Conservation (phyloP, 106 monocot genomes). For the Platanthera guangdongensis region DNA sequence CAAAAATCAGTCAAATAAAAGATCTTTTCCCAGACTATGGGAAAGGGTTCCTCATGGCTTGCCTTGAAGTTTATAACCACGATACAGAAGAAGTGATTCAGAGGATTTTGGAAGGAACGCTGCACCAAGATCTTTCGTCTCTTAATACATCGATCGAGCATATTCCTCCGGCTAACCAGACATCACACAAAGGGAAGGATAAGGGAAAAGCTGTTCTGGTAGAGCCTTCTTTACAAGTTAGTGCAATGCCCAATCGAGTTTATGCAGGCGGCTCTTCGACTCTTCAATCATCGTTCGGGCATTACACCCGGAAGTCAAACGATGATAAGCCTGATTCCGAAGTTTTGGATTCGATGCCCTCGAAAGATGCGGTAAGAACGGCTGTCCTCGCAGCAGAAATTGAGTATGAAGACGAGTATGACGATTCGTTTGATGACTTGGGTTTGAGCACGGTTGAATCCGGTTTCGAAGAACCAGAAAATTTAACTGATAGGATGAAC, state of each 20-base stretch:
- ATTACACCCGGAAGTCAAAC: slow-evolving; percentile 61
- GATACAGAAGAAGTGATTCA: slow-evolving; percentile 88
- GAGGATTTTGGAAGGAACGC: slow-evolving; percentile 88
- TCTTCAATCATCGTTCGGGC: slow-evolving; percentile 38
- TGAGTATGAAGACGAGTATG: slow-evolving; percentile 94
- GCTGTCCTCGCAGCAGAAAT: slow-evolving; percentile 47
- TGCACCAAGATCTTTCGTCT: slow-evolving; percentile 70
- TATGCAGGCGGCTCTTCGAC: slow-evolving; percentile 21
- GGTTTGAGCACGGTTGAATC: slow-evolving; percentile 66
- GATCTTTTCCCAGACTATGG: slow-evolving; percentile 97
- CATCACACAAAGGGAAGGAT: slow-evolving; percentile 24
- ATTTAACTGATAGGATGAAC: slow-evolving; percentile 14
- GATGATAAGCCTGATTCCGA: slow-evolving; percentile 21
- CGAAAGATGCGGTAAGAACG: slow-evolving; percentile 44
- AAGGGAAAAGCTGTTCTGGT: slow-evolving; percentile 76
- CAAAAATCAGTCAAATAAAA: slow-evolving; percentile 91
- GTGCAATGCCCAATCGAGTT: background rate
- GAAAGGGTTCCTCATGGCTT: slow-evolving; percentile 76
- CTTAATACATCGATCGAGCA: slow-evolving; percentile 63
- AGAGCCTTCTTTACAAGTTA: slow-evolving; percentile 22
- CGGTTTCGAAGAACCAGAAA: slow-evolving; percentile 61
- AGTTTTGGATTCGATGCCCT: slow-evolving; percentile 46
- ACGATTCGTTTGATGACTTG: slow-evolving; percentile 96
- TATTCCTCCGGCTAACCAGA: slow-evolving; percentile 22
- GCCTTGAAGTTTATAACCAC: slow-evolving; percentile 79